Percentiles rank a stretch among this genome's conserved stretches.
These are phyloP conservation scores for Trichoderma gracile DNA, from an alignment of 2,329 filamentous ascomycete species.

Conservation along the genomic window DNA sequence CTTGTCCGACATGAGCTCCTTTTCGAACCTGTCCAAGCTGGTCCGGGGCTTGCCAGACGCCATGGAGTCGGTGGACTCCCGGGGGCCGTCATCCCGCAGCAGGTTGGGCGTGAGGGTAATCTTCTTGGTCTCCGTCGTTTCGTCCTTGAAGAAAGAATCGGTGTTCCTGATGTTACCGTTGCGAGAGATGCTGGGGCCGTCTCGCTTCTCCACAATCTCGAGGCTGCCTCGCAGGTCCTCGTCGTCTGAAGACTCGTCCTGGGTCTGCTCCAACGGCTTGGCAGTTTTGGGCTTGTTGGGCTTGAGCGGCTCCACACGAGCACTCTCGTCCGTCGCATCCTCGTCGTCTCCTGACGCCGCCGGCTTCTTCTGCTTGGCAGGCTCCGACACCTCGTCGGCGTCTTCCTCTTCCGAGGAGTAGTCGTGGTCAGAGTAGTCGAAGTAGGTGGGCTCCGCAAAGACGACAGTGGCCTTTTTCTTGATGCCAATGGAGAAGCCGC, in stretches of 20 bases:
- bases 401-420: slow-evolving; percentile 76
- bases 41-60: slow-evolving; percentile 54
- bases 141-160: slow-evolving; percentile 97
- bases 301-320: slow-evolving; percentile 58
- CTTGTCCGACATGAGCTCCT: slow-evolving; percentile 60
- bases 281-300: slow-evolving; percentile 48
- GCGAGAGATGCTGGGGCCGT: slow-evolving; percentile 63
- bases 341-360: slow-evolving; percentile 38
- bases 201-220: slow-evolving; percentile 60
- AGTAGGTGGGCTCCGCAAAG: slow-evolving; percentile 81
- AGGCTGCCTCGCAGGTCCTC: slow-evolving; percentile 56
- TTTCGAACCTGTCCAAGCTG: slow-evolving; percentile 71
- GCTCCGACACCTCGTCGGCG: slow-evolving; percentile 47
- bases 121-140: slow-evolving; percentile 92
- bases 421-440: slow-evolving; percentile 83
- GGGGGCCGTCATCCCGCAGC: slow-evolving; percentile 73
- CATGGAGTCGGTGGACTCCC: slow-evolving; percentile 51
- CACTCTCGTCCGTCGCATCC: slow-evolving; percentile 50
- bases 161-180: slow-evolving; percentile 89
- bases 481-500: slow-evolving; percentile 69
- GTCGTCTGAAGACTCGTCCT: slow-evolving; percentile 41
- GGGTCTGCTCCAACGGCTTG: slow-evolving; percentile 43
- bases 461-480: slow-evolving; percentile 79
- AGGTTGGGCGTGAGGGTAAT: slow-evolving; percentile 94
- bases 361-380: slow-evolving; percentile 36